Percentiles rank a stretch among this genome's conserved stretches.
These are phyloP conservation scores for Leccinellum luteum DNA, from an alignment of 768 basidiomycete genomes.

Conservation along the genomic window DNA sequence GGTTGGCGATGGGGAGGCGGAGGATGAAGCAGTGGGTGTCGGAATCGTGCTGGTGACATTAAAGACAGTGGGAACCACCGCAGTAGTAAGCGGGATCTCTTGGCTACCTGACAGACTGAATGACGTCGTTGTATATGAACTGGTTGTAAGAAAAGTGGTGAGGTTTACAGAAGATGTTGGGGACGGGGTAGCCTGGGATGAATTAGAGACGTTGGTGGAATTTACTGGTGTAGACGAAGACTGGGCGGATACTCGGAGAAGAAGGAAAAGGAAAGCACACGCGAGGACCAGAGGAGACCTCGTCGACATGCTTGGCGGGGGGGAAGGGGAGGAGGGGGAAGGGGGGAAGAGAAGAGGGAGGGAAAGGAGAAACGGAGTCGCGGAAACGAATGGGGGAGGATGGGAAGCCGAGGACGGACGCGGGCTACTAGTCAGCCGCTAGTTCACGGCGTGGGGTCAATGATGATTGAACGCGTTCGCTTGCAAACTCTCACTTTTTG, in stretches of 20 bases:
- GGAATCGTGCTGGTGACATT: conserved; percentile 62
- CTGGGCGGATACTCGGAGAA: conserved; percentile 38
- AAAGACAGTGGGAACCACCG: conserved; percentile 56
- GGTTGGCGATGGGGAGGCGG: conserved; percentile 34
- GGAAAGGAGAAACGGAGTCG: neutral
- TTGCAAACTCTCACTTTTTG: neutral
- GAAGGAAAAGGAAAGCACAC: conserved; percentile 17
- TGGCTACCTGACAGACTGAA: conserved; percentile 47
- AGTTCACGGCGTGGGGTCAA: neutral
- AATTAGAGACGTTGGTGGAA: conserved; percentile 14
- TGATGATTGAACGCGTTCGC: neutral
- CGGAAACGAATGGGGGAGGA: neutral
- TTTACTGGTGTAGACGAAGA: conserved; percentile 24
- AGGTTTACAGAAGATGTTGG: conserved; percentile 27
- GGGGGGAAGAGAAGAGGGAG: neutral
- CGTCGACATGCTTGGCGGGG: conserved; percentile 12
- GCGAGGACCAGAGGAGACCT: neutral
- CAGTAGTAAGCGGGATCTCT: conserved; percentile 48
- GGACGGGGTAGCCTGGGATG: neutral
- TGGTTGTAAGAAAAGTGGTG: conserved; percentile 56
- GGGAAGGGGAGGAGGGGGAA: neutral
- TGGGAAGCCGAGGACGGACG: conserved; percentile 4
- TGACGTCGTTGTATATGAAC: conserved; percentile 48
- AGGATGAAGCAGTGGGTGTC: conserved; percentile 45
- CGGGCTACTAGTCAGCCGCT: conserved; percentile 33